phyloP scores from a whole-genome alignment of 176 grass and related monocot genomes.

The Oryza glumipatula region DNA sequence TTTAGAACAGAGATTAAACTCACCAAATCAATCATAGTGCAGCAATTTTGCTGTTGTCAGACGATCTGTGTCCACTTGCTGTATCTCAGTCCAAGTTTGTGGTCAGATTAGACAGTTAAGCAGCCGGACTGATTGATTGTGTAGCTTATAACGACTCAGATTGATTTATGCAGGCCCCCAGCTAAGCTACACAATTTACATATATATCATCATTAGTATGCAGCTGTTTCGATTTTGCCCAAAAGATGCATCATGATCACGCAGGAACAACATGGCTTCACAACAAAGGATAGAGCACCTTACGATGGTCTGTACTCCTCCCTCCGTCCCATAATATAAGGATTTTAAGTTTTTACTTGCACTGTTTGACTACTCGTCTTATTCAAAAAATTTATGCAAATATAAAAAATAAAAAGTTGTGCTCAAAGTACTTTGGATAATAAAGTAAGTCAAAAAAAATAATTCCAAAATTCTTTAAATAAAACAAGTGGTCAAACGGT shows the following conservation, averaged over 20 bases:
- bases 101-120: not conserved
- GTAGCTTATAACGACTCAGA: not conserved
- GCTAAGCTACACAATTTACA: not conserved
- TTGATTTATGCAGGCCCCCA: not conserved
- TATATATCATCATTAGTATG: not conserved
- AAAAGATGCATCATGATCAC: not conserved
- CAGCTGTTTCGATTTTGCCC: not conserved
- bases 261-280: not conserved
- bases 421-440: too few relatives aligned
- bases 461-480: too few relatives aligned
- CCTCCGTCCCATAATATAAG: too few relatives aligned
- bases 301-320: too few relatives aligned
- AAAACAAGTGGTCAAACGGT: too few relatives aligned
- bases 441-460: too few relatives aligned
- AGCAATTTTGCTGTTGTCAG: conserved; percentile 6
- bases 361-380: too few relatives aligned
- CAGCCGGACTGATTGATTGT: not conserved
- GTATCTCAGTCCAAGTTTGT: not conserved
- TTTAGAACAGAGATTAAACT: not conserved
- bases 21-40: not conserved
- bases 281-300: not conserved
- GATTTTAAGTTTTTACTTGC: too few relatives aligned
- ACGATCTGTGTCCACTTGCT: not conserved
- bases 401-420: too few relatives aligned
- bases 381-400: too few relatives aligned